These are phyloP conservation scores for Hygrophila difformis DNA, from an alignment of 257 asterid genomes.

Conservation along the genomic window DNA sequence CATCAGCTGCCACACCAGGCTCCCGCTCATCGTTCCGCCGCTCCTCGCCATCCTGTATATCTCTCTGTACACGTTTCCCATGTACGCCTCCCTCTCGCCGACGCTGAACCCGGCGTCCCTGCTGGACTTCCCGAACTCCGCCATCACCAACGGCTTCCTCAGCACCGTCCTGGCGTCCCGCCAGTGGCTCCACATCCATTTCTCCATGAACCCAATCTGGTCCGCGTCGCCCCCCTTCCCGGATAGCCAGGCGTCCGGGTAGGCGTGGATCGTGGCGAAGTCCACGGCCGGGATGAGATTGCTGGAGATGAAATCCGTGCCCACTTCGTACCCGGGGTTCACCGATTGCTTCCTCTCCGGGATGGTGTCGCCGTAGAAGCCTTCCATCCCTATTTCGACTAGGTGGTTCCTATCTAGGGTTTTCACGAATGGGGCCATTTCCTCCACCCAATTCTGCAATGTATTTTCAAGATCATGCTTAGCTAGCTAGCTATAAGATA, in stretches of 20 bases:
- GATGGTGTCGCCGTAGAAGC: slow-evolving; percentile 72
- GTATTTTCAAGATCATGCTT: not conserved
- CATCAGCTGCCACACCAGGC: too few species aligned
- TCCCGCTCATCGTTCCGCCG: slow-evolving; percentile 71
- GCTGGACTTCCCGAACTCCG: slow-evolving; percentile 66
- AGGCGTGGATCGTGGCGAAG: slow-evolving; percentile 70
- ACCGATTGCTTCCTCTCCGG: slow-evolving; percentile 34
- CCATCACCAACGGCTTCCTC: slow-evolving; percentile 54
- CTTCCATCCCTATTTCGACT: slow-evolving; percentile 66
- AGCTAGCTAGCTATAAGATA: not conserved
- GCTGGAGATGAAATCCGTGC: slow-evolving; percentile 58
- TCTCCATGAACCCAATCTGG: slow-evolving; percentile 57
- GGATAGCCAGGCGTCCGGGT: slow-evolving; percentile 47
- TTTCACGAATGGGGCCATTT: slow-evolving; percentile 59
- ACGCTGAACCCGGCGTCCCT: slow-evolving; percentile 41
- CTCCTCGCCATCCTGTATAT: slow-evolving; percentile 40
- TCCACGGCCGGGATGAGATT: slow-evolving; percentile 42
- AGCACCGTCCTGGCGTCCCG: slow-evolving; percentile 40
- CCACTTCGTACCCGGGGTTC: slow-evolving; percentile 73
- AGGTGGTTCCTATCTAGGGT: slow-evolving; percentile 48
- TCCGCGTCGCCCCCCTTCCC: slow-evolving; percentile 45
- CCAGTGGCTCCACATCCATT: slow-evolving; percentile 66
- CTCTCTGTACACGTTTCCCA: slow-evolving; percentile 37
- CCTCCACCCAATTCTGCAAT: slow-evolving; percentile 48
- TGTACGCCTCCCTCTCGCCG: slow-evolving; percentile 34